These are phyloP conservation scores for Talaromyces sp. DNA, from an alignment of 2,329 filamentous ascomycete species.

Conservation along the genomic window DNA sequence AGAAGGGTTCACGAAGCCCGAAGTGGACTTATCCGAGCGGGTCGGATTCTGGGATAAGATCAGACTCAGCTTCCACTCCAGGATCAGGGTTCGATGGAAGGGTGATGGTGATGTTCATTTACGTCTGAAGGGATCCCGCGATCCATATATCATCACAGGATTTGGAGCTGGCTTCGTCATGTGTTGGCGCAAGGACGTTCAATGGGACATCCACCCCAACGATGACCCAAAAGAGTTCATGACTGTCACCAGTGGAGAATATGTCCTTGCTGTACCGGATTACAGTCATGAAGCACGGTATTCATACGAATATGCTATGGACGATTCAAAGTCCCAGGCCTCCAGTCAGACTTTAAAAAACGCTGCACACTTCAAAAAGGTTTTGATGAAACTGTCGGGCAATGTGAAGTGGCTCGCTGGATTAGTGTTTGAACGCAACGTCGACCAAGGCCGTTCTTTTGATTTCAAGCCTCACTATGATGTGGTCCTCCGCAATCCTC, in stretches of 20 bases:
- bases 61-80: conserved; percentile 85
- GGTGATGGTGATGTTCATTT: conserved; percentile 94
- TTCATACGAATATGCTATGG: conserved; percentile 39
- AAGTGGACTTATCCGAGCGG: conserved; percentile 84
- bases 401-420: conserved; percentile 91
- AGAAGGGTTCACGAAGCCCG: conserved; percentile 94
- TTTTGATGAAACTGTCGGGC: conserved; percentile 96
- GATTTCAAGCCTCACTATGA: conserved; percentile 90
- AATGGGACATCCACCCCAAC: conserved; percentile 75
- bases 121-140: conserved; percentile 80
- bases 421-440: conserved; percentile 82
- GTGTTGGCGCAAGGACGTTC: conserved; percentile 96
- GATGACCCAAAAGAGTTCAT: conserved; percentile 90
- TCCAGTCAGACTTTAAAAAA: conserved; percentile 62
- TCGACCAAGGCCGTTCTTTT: conserved; percentile 72
- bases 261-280: conserved; percentile 89
- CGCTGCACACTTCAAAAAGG: conserved; percentile 90
- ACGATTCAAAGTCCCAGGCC: conserved; percentile 53
- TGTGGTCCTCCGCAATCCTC: conserved; percentile 76
- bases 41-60: conserved; percentile 99
- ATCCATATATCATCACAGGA: conserved; percentile 89
- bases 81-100: conserved; percentile 84
- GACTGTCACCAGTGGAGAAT: conserved; percentile 92
- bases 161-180: conserved; percentile 93
- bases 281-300: conserved; percentile 82